Percentiles rank a stretch among this genome's conserved stretches.
These are phyloP conservation scores for Nothophoma quercina DNA, from an alignment of 2,329 filamentous ascomycete species.

Conservation along the genomic window DNA sequence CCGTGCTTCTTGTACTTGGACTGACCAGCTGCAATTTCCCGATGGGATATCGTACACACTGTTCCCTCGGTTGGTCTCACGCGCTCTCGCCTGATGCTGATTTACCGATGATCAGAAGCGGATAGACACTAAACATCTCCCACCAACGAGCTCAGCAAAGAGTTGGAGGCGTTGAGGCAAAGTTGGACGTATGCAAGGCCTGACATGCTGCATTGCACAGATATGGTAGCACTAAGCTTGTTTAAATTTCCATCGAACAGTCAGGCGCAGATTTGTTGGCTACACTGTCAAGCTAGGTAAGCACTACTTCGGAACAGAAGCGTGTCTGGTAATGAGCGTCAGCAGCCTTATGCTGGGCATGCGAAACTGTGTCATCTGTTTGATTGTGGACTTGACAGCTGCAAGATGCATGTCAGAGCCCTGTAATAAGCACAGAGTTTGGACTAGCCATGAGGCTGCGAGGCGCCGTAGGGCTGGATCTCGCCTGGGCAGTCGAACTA, in stretches of 20 bases:
- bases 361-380: background rate
- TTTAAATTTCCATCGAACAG: background rate
- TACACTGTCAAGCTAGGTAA: background rate
- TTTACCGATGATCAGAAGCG: background rate
- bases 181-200: slow-evolving; percentile 1
- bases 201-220: slow-evolving; percentile 3
- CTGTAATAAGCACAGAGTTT: background rate
- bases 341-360: slow-evolving; percentile 6
- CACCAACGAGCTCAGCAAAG: background rate
- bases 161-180: background rate
- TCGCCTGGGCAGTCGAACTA: background rate
- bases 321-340: slow-evolving; percentile 3
- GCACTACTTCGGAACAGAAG: slow-evolving; percentile 8
- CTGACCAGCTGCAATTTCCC: background rate
- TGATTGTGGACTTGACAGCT: slow-evolving; percentile 2
- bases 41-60: background rate
- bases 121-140: background rate
- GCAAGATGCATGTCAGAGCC: slow-evolving; percentile 1
- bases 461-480: background rate
- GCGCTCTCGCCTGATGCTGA: background rate
- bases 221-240: slow-evolving; percentile 1
- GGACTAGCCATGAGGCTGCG: background rate
- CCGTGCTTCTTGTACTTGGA: slow-evolving; percentile 12
- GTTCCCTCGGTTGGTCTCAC: background rate
- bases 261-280: background rate